Conservation (phyloP, 2,329 filamentous ascomycete genomes). For the Monilinia vaccinii-corymbosi region DNA sequence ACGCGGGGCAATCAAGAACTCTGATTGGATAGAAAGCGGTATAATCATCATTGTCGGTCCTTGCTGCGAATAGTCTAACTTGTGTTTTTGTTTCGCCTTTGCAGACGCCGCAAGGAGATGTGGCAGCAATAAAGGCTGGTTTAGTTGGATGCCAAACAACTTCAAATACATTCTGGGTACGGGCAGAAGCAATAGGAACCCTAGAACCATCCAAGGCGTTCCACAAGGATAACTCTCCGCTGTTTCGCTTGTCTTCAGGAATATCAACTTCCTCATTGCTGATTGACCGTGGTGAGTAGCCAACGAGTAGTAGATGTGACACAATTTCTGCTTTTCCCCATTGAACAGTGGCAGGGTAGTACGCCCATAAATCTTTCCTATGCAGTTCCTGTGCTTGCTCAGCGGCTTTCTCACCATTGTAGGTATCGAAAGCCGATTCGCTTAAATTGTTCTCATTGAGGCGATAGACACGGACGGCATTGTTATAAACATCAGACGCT, state of each 20-base stretch:
- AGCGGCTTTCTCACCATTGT: conserved; percentile 22
- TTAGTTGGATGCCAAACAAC: conserved; percentile 52
- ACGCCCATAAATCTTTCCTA: conserved; percentile 43
- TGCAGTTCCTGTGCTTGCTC: conserved; percentile 20
- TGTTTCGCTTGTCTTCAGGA: conserved; percentile 46
- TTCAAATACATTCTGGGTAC: conserved; percentile 54
- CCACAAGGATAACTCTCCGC: conserved; percentile 54
- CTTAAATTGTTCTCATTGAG: conserved; percentile 32
- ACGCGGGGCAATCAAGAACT: conserved; percentile 48
- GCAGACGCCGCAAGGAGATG: conserved; percentile 39
- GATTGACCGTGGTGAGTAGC: conserved; percentile 51
- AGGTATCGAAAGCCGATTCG: conserved; percentile 22
- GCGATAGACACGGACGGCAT: conserved; percentile 50
- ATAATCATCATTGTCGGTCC: conserved; percentile 22
- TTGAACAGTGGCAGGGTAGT: conserved; percentile 53
- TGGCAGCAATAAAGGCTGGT: conserved; percentile 47
- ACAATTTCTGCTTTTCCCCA: conserved; percentile 43
- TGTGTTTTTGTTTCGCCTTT: conserved; percentile 44
- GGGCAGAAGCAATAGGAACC: conserved; percentile 41
- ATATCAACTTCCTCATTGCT: conserved; percentile 45
- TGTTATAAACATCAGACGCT: conserved; percentile 44
- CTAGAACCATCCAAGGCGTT: conserved; percentile 35
- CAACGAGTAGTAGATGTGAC: conserved; percentile 47
- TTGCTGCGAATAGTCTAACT: conserved; percentile 43
- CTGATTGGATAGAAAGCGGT: conserved; percentile 39